These are phyloP conservation scores for Quercus tomentella DNA, from an alignment of 331 rosid genomes.

Conservation along the genomic window DNA sequence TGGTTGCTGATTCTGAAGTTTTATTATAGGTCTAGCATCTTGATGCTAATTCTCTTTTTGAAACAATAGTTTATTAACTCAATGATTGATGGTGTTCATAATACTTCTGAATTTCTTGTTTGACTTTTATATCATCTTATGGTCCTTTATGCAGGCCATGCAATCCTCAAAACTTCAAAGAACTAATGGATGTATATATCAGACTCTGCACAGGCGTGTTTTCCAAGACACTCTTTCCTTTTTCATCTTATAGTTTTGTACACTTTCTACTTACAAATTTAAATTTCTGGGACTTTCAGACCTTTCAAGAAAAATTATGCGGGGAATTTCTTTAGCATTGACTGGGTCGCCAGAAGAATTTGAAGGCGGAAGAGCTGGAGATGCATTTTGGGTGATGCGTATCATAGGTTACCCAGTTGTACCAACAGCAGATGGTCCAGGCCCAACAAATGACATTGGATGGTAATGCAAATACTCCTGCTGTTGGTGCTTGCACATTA, in stretches of 20 bases:
- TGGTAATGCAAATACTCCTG: conserved; percentile 47
- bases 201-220: conserved; percentile 70
- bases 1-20: background rate
- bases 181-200: conserved; percentile 69
- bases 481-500: background rate
- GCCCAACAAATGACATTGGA: conserved; percentile 56
- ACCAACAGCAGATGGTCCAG: conserved; percentile 33
- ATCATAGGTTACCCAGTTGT: conserved; percentile 74
- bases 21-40: background rate
- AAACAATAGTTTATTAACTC: background rate
- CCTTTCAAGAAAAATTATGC: conserved; percentile 78
- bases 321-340: conserved; percentile 83
- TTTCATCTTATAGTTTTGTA: background rate
- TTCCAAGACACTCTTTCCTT: conserved; percentile 4
- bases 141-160: conserved; percentile 58
- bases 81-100: background rate
- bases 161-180: conserved; percentile 56
- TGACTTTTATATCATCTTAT: conserved; percentile 10
- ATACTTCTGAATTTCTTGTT: background rate
- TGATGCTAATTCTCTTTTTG: background rate
- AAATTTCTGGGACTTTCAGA: conserved; percentile 34
- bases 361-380: conserved; percentile 88
- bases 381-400: conserved; percentile 90
- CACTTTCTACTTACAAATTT: conserved; percentile 5
- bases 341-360: conserved; percentile 84